These are phyloP conservation scores for Cyclanthera cordifolia DNA, from an alignment of 306 rosid genomes.

Conservation along the genomic window DNA sequence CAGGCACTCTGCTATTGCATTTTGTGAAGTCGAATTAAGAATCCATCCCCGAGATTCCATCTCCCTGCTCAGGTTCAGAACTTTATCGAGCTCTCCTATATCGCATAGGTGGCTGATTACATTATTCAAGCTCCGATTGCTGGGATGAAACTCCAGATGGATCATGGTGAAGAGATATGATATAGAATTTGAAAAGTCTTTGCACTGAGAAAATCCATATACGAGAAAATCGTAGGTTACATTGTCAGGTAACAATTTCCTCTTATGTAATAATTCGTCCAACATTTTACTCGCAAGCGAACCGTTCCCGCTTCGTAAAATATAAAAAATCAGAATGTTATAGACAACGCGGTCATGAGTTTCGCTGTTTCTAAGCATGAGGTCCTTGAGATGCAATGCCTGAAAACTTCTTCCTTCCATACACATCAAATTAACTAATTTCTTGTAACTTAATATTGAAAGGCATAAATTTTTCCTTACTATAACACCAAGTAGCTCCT, in stretches of 20 bases:
- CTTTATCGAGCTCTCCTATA: constrained; percentile 41
- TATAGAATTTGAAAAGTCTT: constrained; percentile 37
- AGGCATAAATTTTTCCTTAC: constrained; percentile 36
- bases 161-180: constrained; percentile 55
- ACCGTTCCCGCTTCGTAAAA: constrained; percentile 38
- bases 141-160: constrained; percentile 43
- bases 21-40: constrained; percentile 57
- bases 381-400: constrained; percentile 44
- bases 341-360: constrained; percentile 30
- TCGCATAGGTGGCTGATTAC: constrained; percentile 48
- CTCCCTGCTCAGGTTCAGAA: constrained; percentile 45
- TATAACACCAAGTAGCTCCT: constrained; percentile 47
- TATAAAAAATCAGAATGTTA: constrained; percentile 63
- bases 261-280: constrained; percentile 39
- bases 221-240: constrained; percentile 65
- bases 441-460: constrained; percentile 41
- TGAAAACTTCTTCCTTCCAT: constrained; percentile 29
- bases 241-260: constrained; percentile 37
- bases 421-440: constrained; percentile 40
- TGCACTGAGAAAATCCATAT: constrained; percentile 46
- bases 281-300: constrained; percentile 30
- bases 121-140: constrained; percentile 50
- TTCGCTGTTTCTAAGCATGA: constrained; percentile 43
- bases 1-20: constrained; percentile 42
- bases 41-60: constrained; percentile 62